These are phyloP conservation scores for Pleurotus salmoneostramineus DNA, from an alignment of 768 basidiomycete species.

Conservation along the genomic window DNA sequence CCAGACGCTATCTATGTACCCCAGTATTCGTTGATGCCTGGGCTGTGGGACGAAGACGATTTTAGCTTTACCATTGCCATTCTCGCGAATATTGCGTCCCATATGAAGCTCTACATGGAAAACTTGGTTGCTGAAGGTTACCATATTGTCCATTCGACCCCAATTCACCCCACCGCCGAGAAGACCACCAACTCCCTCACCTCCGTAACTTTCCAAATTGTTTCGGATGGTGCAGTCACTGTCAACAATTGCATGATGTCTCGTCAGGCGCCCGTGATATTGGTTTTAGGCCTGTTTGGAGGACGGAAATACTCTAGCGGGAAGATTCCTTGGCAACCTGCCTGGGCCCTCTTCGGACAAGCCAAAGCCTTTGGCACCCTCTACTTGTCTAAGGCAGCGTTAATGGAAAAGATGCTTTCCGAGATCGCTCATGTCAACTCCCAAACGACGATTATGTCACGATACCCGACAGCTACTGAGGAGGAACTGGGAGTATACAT, in stretches of 20 bases:
- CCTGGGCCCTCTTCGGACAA: slow-evolving; percentile 4
- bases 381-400: slow-evolving; percentile 9
- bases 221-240: neutral
- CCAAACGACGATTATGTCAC: slow-evolving; percentile 8
- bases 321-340: neutral
- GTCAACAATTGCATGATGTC: slow-evolving; percentile 3
- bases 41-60: neutral
- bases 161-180: slow-evolving; percentile 1
- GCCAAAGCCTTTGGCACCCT: slow-evolving; percentile 7
- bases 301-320: neutral
- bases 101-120: slow-evolving; percentile 8
- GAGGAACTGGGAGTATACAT: slow-evolving; percentile 7
- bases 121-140: neutral
- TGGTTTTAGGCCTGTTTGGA: slow-evolving; percentile 1
- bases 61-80: neutral
- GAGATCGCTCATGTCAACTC: slow-evolving; percentile 2
- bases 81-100: slow-evolving; percentile 5
- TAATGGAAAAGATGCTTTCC: slow-evolving; percentile 7
- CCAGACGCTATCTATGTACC: slow-evolving; percentile 6
- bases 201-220: slow-evolving; percentile 8
- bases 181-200: neutral
- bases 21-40: slow-evolving; percentile 5
- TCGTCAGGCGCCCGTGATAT: slow-evolving; percentile 6
- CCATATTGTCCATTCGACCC: slow-evolving; percentile 10
- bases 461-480: slow-evolving; percentile 1